phyloP scores from a whole-genome alignment of 768 basidiomycete species.

The Punctularia strigosozonata region DNA sequence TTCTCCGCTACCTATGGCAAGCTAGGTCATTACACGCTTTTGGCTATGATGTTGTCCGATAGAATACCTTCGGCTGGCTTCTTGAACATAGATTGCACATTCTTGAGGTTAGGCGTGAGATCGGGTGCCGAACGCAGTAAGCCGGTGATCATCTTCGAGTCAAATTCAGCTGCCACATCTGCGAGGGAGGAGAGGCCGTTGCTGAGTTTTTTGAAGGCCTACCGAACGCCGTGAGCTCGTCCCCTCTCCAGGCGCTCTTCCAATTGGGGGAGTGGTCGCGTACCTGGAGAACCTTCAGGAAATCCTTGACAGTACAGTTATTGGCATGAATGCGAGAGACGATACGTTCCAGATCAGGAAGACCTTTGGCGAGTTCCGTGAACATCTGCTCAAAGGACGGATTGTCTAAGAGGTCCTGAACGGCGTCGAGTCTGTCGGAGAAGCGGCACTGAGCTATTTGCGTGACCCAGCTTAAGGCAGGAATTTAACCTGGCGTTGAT shows the following conservation, averaged over 20 bases:
- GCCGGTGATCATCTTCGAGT: slow-evolving; percentile 63
- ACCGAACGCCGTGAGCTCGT: slow-evolving; percentile 1
- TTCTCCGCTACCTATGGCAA: slow-evolving; percentile 23
- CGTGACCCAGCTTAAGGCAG: slow-evolving; percentile 6
- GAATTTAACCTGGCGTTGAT: slow-evolving; percentile 74
- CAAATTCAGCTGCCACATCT: slow-evolving; percentile 59
- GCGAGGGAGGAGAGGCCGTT: slow-evolving; percentile 52
- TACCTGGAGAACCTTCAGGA: slow-evolving; percentile 73
- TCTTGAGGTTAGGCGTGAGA: slow-evolving; percentile 54
- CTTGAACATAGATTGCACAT: slow-evolving; percentile 63
- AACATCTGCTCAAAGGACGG: slow-evolving; percentile 71
- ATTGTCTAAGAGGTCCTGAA: slow-evolving; percentile 80
- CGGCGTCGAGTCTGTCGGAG: slow-evolving; percentile 71
- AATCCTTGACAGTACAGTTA: slow-evolving; percentile 79
- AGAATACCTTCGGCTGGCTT: slow-evolving; percentile 47
- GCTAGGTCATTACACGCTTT: background rate
- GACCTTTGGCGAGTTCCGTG: slow-evolving; percentile 58
- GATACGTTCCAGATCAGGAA: slow-evolving; percentile 89
- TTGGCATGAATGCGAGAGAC: slow-evolving; percentile 93
- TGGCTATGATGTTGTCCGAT: background rate
- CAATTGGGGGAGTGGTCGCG: slow-evolving; percentile 9
- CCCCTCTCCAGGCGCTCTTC: too few relatives aligned
- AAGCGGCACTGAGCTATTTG: background rate
- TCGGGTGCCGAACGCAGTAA: slow-evolving; percentile 77
- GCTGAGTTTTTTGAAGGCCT: slow-evolving; percentile 72